Evolutionary conservation across 2,329 filamentous ascomycete species (phyloP).

Genomic region (Lasiodiplodia citricola): DNA sequence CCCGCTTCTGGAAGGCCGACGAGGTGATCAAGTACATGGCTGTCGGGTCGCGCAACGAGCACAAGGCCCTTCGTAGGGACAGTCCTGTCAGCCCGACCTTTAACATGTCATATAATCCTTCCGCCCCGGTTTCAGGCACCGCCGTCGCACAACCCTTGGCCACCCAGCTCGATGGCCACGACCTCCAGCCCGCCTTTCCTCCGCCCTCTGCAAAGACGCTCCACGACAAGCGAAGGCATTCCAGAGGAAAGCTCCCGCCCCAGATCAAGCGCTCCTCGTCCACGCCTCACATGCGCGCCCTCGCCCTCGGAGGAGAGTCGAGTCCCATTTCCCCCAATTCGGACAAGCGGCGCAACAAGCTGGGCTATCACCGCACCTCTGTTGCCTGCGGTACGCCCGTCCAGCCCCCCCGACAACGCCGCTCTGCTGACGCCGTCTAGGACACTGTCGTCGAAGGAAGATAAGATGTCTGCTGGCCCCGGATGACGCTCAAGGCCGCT

Average conservation of each 20-base stretch:
- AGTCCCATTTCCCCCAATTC: slow-evolving; percentile 55
- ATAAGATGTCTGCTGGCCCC: slow-evolving; percentile 84
- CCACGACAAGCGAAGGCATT: slow-evolving; percentile 44
- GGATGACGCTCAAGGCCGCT: slow-evolving; percentile 75
- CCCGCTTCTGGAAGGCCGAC: slow-evolving; percentile 13
- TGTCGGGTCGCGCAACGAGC: slow-evolving; percentile 35
- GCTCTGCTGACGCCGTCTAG: slow-evolving; percentile 52
- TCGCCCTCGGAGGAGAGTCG: slow-evolving; percentile 41
- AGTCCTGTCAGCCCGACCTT: slow-evolving; percentile 30
- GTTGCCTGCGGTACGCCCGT: slow-evolving; percentile 86
- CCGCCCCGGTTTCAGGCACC: slow-evolving; percentile 37
- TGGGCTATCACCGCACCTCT: slow-evolving; percentile 93
- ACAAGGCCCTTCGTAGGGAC: slow-evolving; percentile 43
- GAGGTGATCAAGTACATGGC: slow-evolving; percentile 40
- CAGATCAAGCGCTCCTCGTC: slow-evolving; percentile 52
- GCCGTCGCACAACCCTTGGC: slow-evolving; percentile 30
- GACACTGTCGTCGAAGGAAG: slow-evolving; percentile 89
- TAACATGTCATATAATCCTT: slow-evolving; percentile 44
- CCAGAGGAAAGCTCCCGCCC: slow-evolving; percentile 47
- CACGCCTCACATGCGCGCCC: slow-evolving; percentile 54
- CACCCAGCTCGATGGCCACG: slow-evolving; percentile 21
- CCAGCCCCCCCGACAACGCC: background rate
- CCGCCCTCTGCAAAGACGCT: slow-evolving; percentile 33
- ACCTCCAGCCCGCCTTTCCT: slow-evolving; percentile 15
- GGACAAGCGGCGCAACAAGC: slow-evolving; percentile 82